Percentiles rank a stretch among this genome's conserved stretches.
phyloP scores from a whole-genome alignment of 2,329 filamentous ascomycete genomes.

The Fusarium piperis region DNA sequence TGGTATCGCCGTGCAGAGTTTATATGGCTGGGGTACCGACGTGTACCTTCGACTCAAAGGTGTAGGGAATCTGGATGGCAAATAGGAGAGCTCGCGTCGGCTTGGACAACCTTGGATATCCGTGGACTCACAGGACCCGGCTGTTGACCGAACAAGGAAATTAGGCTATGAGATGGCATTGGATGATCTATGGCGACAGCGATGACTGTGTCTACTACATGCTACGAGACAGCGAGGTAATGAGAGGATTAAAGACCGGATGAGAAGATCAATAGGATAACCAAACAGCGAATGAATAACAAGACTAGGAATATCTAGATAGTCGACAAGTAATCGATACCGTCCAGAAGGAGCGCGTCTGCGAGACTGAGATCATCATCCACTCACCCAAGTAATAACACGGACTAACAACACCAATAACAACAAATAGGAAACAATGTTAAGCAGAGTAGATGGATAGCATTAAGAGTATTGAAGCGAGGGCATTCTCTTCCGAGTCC shows the following conservation, averaged over 20 bases:
- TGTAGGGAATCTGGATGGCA: conserved; percentile 62
- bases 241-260: neutral
- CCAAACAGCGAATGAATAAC: neutral
- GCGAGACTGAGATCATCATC: neutral
- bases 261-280: neutral
- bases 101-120: neutral
- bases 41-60: conserved; percentile 74
- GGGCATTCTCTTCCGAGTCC: conserved; percentile 16
- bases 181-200: neutral
- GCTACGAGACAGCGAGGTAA: neutral
- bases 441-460: conserved; percentile 12
- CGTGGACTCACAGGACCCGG: neutral
- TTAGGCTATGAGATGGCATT: neutral
- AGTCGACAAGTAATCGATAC: neutral
- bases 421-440: neutral
- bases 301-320: neutral
- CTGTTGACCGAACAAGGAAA: neutral
- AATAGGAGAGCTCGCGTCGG: conserved; percentile 10
- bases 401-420: neutral
- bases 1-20: conserved; percentile 91
- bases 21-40: conserved; percentile 90
- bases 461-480: conserved; percentile 21
- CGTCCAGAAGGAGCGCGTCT: neutral
- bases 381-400: neutral
- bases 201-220: neutral